These are phyloP conservation scores for Gautieria morchelliformis DNA, from an alignment of 768 basidiomycete species.

Conservation along the genomic window DNA sequence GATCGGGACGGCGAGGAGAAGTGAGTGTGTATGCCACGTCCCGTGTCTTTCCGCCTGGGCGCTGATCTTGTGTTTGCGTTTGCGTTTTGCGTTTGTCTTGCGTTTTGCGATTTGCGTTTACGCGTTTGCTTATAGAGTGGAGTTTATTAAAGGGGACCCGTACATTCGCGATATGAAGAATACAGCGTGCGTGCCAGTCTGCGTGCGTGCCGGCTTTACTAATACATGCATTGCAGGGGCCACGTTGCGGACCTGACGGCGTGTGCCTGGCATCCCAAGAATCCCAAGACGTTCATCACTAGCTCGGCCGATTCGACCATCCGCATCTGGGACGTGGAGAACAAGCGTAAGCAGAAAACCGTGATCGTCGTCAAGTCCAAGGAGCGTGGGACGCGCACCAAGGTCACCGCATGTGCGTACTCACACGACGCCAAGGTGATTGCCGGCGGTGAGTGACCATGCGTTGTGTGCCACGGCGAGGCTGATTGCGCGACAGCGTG, in stretches of 20 bases:
- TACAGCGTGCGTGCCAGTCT: slow-evolving; percentile 62
- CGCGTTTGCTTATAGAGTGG: neutral
- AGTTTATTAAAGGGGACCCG: slow-evolving; percentile 86
- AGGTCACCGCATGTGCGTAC: slow-evolving; percentile 80
- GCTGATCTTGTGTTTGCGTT: too few species aligned
- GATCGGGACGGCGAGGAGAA: slow-evolving; percentile 88
- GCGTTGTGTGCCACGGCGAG: too few species aligned
- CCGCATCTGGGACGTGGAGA: slow-evolving; percentile 90
- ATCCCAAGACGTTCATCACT: slow-evolving; percentile 78
- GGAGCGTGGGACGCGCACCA: slow-evolving; percentile 88
- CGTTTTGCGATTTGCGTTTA: too few species aligned
- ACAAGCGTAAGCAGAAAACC: slow-evolving; percentile 87
- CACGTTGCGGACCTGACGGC: slow-evolving; percentile 87
- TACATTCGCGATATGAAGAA: slow-evolving; percentile 99
- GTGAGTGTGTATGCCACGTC: slow-evolving; percentile 38
- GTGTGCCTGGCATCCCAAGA: slow-evolving; percentile 91
- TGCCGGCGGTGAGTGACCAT: slow-evolving; percentile 58
- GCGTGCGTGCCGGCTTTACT: slow-evolving; percentile 5
- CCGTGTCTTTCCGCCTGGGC: slow-evolving; percentile 2
- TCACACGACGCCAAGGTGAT: slow-evolving; percentile 85
- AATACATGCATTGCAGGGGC: slow-evolving; percentile 44
- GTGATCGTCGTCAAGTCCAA: slow-evolving; percentile 97
- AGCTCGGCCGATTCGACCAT: slow-evolving; percentile 94
- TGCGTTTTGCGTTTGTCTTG: too few species aligned
- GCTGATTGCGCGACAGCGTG: slow-evolving; percentile 45